These are phyloP conservation scores for Phytophthora aleatoria DNA, from an alignment of 352 stramenopile genomes.

Conservation along the genomic window DNA sequence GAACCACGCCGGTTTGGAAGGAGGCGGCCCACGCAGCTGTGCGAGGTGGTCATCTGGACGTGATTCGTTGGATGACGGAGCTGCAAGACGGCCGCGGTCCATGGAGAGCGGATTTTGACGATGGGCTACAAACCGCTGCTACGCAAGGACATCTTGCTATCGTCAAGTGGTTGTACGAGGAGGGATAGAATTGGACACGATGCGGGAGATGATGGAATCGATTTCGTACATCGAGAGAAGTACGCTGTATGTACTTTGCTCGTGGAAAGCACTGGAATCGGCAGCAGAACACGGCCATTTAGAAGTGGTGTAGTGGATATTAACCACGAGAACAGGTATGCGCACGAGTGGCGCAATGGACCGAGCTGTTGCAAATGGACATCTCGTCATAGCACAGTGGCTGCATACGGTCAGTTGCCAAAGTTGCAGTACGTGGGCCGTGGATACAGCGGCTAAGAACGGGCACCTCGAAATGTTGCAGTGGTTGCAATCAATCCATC, in stretches of 20 bases:
- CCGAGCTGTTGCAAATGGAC: not conserved
- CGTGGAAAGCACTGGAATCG: not conserved
- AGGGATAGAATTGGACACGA: not conserved
- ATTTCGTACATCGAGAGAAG: not conserved
- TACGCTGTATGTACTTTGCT: not conserved
- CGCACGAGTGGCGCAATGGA: not conserved
- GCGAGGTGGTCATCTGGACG: constrained; percentile 4
- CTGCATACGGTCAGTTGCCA: not conserved
- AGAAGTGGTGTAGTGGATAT: constrained; percentile 11
- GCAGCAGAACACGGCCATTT: constrained; percentile 7
- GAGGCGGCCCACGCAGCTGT: not conserved
- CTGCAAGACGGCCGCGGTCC: constrained; percentile 3
- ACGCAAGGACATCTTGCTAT: constrained; percentile 14
- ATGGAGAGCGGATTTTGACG: constrained; percentile 5
- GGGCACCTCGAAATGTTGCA: constrained; percentile 9
- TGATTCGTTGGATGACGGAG: constrained; percentile 15
- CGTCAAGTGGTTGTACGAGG: constrained; percentile 10
- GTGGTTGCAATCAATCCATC: not conserved
- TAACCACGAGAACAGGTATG: not conserved
- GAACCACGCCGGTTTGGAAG: not conserved
- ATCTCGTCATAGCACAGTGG: not conserved
- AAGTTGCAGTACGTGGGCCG: not conserved
- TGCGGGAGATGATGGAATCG: not conserved
- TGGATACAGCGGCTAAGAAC: constrained; percentile 3
- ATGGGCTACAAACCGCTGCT: constrained; percentile 1